Evolutionary conservation across 768 basidiomycete species (phyloP), one percentile per base, ranked within the genome.

Genomic region (Tylopilus vinaceipallidus): DNA sequence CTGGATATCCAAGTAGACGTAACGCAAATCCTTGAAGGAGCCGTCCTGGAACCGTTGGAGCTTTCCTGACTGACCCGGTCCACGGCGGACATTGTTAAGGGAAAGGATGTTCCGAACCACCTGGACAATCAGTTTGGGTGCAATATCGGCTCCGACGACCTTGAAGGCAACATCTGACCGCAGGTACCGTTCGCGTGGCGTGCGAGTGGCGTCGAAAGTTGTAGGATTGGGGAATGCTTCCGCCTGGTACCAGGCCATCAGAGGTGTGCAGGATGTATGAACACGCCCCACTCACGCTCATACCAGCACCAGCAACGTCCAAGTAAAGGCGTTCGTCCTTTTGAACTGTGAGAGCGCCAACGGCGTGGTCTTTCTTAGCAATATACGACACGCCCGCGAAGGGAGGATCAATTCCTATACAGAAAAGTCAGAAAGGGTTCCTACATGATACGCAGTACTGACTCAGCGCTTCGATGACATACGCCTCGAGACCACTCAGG

Each of bases 391-490:
- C 78, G 47, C 89, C 88, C 46, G 75, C 77, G 73, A 91, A 83
- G 3, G 83, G 77, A 10, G 89, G 87, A 37, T 86, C 83, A 42
- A 88, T 72, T 45, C 89, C 87, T 90, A 45, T 9, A 45, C 2
- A 49, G 8, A 24, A 14, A 17, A 12, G 33, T 63, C 17, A 62
- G 47, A 13, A 50, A 3, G 12, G 23, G 23, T 40, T 4, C 23
- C 11, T 16, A 5, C 29, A 10, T n/a, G 29, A 39, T 13, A 30
- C 10, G 5, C n/a, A 49, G 16, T 0, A 78, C 85, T 57, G 45
- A 88, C 87, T 79, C 52, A 89, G 63, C 13, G 86, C 85, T 63
- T 92, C 90, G 17, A 76, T 73, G 12, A 82, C 78, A 57, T 80
- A 83, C 23, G 78, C 81, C 47, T 77, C 73, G 14, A 91, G 63